phyloP scores from a whole-genome alignment of 2,329 filamentous ascomycete species.

The Aspergillus sp. region DNA sequence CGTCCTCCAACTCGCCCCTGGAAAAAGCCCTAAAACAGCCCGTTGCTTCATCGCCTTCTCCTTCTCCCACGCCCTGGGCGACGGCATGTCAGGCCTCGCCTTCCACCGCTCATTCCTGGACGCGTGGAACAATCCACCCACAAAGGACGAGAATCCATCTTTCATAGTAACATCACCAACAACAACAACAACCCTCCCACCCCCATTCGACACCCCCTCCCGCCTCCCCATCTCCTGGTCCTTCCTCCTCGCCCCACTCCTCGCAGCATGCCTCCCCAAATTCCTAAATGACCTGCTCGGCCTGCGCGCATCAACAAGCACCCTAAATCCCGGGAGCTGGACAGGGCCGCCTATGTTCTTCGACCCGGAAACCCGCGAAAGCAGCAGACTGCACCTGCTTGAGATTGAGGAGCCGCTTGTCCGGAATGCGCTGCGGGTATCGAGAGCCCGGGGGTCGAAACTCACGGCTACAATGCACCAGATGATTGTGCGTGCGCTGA shows the following conservation, averaged over 20 bases:
- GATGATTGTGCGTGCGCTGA: conserved; percentile 41
- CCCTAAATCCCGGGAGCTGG: conserved; percentile 35
- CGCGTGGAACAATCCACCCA: background rate
- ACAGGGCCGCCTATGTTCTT: conserved; percentile 28
- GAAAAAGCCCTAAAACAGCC: background rate
- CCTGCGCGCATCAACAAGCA: conserved; percentile 27
- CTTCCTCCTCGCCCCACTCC: conserved; percentile 43
- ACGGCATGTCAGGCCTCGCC: conserved; percentile 43
- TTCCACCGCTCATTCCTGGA: conserved; percentile 46
- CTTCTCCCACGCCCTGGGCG: conserved; percentile 47
- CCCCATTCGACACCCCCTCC: conserved; percentile 40
- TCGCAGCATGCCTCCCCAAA: conserved; percentile 39
- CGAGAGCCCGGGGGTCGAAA: conserved; percentile 37
- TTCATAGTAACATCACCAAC: conserved; percentile 18
- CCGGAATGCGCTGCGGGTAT: conserved; percentile 25
- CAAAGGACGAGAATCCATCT: background rate
- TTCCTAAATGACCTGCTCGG: conserved; percentile 34
- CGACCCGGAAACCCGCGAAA: conserved; percentile 18
- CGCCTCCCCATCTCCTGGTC: conserved; percentile 46
- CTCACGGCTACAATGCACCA: conserved; percentile 45
- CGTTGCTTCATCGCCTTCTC: conserved; percentile 41
- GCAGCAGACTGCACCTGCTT: conserved; percentile 34
- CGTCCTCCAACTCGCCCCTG: conserved; percentile 31
- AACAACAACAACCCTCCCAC: conserved; percentile 22
- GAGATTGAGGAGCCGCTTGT: conserved; percentile 31